Base-by-base conservation (phyloP, 768 basidiomycete genomes). In the Kwoniella sp. region DNA sequence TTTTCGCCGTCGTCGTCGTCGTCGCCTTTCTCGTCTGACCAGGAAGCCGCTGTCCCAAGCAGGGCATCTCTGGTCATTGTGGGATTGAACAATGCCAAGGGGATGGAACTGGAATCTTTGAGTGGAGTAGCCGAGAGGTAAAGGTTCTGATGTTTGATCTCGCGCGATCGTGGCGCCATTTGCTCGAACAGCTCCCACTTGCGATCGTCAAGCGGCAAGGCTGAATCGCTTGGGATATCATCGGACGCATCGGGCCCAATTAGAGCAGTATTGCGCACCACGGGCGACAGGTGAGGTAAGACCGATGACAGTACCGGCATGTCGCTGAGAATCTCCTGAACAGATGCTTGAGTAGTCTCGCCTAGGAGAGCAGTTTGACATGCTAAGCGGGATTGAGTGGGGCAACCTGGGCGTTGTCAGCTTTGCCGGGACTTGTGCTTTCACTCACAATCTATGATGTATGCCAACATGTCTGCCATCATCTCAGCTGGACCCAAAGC, bases 111-210 rank as follows among this genome's bases (percentile, higher is more conserved):
- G 10, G 68, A 71, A 56, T 76, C 72, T 30, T 59, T 63, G 22
- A 68, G 22, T 2, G 68, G 55, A n/a, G 46, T 44, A 13, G 44
- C 24, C 6, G 64, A 44, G 29, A 76, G 70, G 51, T 69, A 73
- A 22, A 56, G 59, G 29, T 76, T 60, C 13, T 58, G 60, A 47
- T 71, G 69, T 15, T 50, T 22, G 19, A 47, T 58, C 24, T 24
- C 12, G 12, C 37, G 33, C 7, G 65, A 58, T 21, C 46, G 21
- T 1, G 76, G 76, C 1, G 40, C 55, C 52, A 77, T 64, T 15
- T 73, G 64, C 36, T 77, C 73, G 25, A 71, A 70, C 54, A 70
- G 26, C 56, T 77, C 76, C 76, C 76, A 77, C 21, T 64, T 68
- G 21, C 73, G 55, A 29, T 77, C 76, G 26, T 77, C 76, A 26